Percentiles rank a stretch among this genome's conserved stretches.
These are phyloP conservation scores for Trapa incisa DNA, from an alignment of 345 rosid species.

Conservation along the genomic window DNA sequence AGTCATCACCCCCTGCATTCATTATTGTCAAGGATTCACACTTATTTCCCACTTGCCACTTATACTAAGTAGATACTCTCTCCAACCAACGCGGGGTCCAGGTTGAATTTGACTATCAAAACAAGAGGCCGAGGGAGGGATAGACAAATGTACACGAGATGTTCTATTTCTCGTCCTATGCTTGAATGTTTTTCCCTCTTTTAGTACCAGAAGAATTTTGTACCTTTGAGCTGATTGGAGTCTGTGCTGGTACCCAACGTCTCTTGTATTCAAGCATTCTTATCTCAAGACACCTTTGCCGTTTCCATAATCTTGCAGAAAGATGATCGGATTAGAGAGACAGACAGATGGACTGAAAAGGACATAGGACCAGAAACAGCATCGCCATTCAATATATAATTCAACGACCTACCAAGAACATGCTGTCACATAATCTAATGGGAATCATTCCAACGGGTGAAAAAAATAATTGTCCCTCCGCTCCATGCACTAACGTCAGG, in stretches of 20 bases:
- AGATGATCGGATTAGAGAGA: not conserved
- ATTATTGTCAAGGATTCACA: not conserved
- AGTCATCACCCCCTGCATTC: not conserved
- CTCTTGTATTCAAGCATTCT: too few species aligned
- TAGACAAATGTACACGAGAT: too few species aligned
- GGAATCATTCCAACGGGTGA: not conserved
- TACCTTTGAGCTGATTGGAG: too few species aligned
- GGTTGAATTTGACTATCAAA: too few species aligned
- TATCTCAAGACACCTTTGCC: not conserved
- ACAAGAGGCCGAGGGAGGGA: too few species aligned
- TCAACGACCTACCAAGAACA: not conserved
- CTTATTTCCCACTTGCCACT: not conserved
- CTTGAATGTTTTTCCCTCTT: too few species aligned
- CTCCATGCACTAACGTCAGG: not conserved
- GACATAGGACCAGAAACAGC: slow-evolving; percentile 1
- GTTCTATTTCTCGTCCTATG: too few species aligned
- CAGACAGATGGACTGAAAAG: not conserved
- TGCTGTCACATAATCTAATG: not conserved
- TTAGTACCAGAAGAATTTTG: too few species aligned
- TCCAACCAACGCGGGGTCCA: too few species aligned
- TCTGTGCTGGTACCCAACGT: too few species aligned
- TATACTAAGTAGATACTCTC: not conserved
- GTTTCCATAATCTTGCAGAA: not conserved
- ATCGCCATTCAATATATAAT: not conserved
- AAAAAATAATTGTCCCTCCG: not conserved